Conservation (phyloP, 2,329 filamentous ascomycete species). For the Fusarium guadeloupense region DNA sequence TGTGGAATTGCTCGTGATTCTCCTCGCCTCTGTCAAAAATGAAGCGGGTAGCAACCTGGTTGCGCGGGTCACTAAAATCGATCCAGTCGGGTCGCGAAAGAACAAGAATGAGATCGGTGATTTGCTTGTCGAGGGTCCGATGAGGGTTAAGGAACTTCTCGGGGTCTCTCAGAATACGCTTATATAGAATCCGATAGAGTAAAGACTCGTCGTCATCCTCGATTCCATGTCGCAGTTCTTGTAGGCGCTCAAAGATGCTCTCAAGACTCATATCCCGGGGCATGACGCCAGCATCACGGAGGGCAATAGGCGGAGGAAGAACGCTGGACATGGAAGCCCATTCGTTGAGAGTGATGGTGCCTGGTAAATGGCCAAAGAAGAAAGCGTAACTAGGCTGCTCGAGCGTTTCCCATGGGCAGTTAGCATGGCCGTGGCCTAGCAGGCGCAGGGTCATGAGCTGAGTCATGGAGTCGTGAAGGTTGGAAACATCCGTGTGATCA, state of each 20-base stretch:
- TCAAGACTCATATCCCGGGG: slow-evolving; percentile 69
- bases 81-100: slow-evolving; percentile 76
- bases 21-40: slow-evolving; percentile 69
- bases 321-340: slow-evolving; percentile 70
- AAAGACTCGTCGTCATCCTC: slow-evolving; percentile 67
- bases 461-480: slow-evolving; percentile 64
- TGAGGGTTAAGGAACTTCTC: slow-evolving; percentile 70
- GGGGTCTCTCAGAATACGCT: slow-evolving; percentile 72
- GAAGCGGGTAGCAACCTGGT: slow-evolving; percentile 78
- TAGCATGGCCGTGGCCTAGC: slow-evolving; percentile 53
- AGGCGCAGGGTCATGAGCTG: slow-evolving; percentile 66
- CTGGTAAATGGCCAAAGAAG: slow-evolving; percentile 70
- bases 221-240: slow-evolving; percentile 64
- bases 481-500: slow-evolving; percentile 57
- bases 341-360: slow-evolving; percentile 76
- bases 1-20: slow-evolving; percentile 66
- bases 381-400: slow-evolving; percentile 79
- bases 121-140: slow-evolving; percentile 73
- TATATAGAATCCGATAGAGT: slow-evolving; percentile 72
- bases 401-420: slow-evolving; percentile 73
- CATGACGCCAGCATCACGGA: slow-evolving; percentile 66
- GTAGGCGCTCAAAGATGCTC: slow-evolving; percentile 66
- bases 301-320: slow-evolving; percentile 63
- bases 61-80: slow-evolving; percentile 74
- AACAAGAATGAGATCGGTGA: slow-evolving; percentile 75